Conservation (phyloP, 2,329 filamentous ascomycete genomes). For the Lachnellula suecica region DNA sequence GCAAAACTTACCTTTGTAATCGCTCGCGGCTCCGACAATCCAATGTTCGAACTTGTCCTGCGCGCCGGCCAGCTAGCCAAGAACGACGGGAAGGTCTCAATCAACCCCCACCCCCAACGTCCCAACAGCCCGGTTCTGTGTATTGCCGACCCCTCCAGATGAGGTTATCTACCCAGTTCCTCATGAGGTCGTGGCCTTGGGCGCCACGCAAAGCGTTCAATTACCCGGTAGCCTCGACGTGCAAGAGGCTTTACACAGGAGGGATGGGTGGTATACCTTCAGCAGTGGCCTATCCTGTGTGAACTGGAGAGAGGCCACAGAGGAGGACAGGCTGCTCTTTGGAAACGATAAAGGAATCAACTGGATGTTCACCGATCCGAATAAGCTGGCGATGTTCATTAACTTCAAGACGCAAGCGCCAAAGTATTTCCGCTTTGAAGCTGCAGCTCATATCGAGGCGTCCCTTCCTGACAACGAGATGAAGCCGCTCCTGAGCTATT, state of each 20-base stretch:
- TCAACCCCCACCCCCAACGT: not conserved
- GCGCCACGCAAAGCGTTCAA: not conserved
- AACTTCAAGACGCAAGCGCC: not conserved
- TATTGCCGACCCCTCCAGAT: not conserved
- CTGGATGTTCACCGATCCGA: not conserved
- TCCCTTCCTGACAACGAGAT: not conserved
- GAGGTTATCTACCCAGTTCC: not conserved
- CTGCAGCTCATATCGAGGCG: not conserved
- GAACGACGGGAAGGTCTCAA: not conserved
- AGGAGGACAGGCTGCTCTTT: not conserved
- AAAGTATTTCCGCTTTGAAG: not conserved
- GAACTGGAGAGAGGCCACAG: not conserved
- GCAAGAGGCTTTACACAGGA: not conserved
- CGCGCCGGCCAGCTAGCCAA: not conserved
- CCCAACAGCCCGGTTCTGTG: not conserved
- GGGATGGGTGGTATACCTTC: not conserved
- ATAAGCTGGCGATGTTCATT: not conserved
- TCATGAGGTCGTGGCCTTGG: not conserved
- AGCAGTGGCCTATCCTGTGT: not conserved
- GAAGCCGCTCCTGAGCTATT: not conserved
- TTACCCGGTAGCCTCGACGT: not conserved
- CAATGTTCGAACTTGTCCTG: not conserved
- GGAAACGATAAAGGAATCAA: not conserved
- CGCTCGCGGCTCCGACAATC: not conserved
- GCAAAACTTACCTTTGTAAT: not conserved